Percentiles rank a stretch among this genome's conserved stretches.
Conservation (phyloP, 768 basidiomycete species). For the Podaxis sp. region DNA sequence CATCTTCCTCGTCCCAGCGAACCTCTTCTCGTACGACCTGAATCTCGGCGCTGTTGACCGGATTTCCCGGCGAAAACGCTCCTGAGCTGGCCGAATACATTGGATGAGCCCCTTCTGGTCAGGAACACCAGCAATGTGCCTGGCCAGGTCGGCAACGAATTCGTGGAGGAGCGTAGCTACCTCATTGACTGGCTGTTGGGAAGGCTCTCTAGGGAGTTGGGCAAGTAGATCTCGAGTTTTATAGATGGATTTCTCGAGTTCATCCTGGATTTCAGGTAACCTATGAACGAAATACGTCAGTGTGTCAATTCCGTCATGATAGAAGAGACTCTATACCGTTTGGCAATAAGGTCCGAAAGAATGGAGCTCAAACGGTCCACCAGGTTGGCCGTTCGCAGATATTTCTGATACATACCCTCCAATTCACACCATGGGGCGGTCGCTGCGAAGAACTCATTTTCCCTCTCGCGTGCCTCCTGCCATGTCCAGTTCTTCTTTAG, state of each 20-base stretch:
- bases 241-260: conserved; percentile 43
- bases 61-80: conserved; percentile 43
- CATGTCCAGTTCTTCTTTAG: conserved; percentile 52
- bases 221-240: conserved; percentile 28
- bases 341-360: conserved; percentile 58
- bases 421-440: conserved; percentile 52
- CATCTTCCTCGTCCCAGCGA: not conserved
- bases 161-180: conserved; percentile 41
- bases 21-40: conserved; percentile 8
- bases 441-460: conserved; percentile 52
- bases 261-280: conserved; percentile 58
- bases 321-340: conserved; percentile 36
- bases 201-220: conserved; percentile 45
- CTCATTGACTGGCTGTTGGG: conserved; percentile 52
- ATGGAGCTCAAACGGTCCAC: conserved; percentile 54
- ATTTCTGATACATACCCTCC: conserved; percentile 43
- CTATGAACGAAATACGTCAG: conserved; percentile 30
- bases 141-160: conserved; percentile 43
- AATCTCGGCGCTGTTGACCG: conserved; percentile 18
- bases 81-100: conserved; percentile 44
- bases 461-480: conserved; percentile 56
- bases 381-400: conserved; percentile 53
- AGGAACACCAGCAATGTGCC: conserved; percentile 49
- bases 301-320: conserved; percentile 34
- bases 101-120: conserved; percentile 54